phyloP scores from a whole-genome alignment of 2,329 filamentous ascomycete species.

The Blastomyces silverae region DNA sequence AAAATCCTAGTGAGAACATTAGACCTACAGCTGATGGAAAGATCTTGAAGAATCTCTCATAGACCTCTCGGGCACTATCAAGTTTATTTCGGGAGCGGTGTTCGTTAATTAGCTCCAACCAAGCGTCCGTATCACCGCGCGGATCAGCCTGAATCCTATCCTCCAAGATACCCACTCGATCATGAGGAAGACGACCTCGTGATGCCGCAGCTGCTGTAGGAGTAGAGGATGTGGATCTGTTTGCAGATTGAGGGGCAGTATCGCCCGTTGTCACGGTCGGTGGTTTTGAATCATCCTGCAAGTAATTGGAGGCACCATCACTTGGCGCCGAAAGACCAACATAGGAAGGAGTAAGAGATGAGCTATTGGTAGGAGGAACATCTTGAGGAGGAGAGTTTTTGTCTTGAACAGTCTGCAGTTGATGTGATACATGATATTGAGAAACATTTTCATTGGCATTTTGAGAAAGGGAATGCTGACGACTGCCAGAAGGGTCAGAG shows the following conservation, averaged over 20 bases:
- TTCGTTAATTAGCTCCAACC: slow-evolving; percentile 79
- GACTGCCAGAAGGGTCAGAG: slow-evolving; percentile 44
- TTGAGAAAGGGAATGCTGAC: slow-evolving; percentile 50
- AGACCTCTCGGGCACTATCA: slow-evolving; percentile 71
- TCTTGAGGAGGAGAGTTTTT: slow-evolving; percentile 42
- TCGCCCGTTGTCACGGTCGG: slow-evolving; percentile 11
- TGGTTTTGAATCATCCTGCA: slow-evolving; percentile 26
- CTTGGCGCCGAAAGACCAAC: slow-evolving; percentile 43
- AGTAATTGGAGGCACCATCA: slow-evolving; percentile 34
- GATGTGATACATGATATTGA: slow-evolving; percentile 55
- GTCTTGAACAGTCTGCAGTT: slow-evolving; percentile 52
- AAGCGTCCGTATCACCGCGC: slow-evolving; percentile 85
- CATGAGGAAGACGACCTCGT: slow-evolving; percentile 58
- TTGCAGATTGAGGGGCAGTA: slow-evolving; percentile 28
- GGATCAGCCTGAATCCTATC: slow-evolving; percentile 88
- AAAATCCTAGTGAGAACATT: slow-evolving; percentile 4
- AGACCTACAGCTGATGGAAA: slow-evolving; percentile 84
- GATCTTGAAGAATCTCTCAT: slow-evolving; percentile 76
- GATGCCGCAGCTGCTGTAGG: slow-evolving; percentile 42
- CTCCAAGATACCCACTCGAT: slow-evolving; percentile 74
- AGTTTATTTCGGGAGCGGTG: slow-evolving; percentile 74
- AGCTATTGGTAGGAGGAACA: slow-evolving; percentile 47
- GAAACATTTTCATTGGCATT: slow-evolving; percentile 51
- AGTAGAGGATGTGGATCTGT: slow-evolving; percentile 36
- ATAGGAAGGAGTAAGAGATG: slow-evolving; percentile 42